Evolutionary conservation across 345 rosid genomes (phyloP).

Genomic region (Excoecaria agallocha): DNA sequence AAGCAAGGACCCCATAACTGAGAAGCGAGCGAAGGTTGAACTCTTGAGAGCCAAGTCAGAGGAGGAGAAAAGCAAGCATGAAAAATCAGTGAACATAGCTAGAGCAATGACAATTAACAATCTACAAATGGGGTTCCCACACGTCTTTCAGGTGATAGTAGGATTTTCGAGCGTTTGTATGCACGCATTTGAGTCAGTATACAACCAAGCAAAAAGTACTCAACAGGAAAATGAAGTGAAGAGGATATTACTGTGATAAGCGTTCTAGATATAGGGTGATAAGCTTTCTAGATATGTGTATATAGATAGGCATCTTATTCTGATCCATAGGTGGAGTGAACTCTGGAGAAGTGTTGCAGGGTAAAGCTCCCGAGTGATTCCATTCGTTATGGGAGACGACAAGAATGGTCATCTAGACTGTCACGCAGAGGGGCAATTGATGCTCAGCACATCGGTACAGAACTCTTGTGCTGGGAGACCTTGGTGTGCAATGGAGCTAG

Average conservation of each 20-base stretch:
- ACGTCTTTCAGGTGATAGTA: slow-evolving; percentile 81
- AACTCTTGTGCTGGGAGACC: no score
- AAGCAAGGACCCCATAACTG: slow-evolving; percentile 55
- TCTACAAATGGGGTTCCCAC: slow-evolving; percentile 93
- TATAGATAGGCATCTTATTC: slow-evolving; percentile 17
- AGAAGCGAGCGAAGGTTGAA: slow-evolving; percentile 69
- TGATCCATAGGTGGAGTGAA: slow-evolving; percentile 9
- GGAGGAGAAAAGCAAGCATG: slow-evolving; percentile 81
- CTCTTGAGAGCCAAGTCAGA: slow-evolving; percentile 60
- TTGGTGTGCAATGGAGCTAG: background rate
- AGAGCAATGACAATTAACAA: slow-evolving; percentile 82
- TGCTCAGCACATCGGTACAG: background rate
- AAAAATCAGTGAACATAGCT: slow-evolving; percentile 64
- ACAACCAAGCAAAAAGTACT: slow-evolving; percentile 58
- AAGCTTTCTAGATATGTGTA: background rate
- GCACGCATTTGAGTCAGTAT: slow-evolving; percentile 81
- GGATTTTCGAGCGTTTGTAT: slow-evolving; percentile 94
- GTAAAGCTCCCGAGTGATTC: background rate
- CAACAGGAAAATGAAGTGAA: slow-evolving; percentile 49
- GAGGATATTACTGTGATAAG: slow-evolving; percentile 44
- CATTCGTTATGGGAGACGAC: background rate
- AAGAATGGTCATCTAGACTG: background rate
- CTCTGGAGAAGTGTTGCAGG: slow-evolving; percentile 1
- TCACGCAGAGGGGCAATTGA: background rate
- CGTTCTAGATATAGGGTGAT: background rate